Conservation (phyloP, 768 basidiomycete genomes). For the Boletus rufocinnamomeus region DNA sequence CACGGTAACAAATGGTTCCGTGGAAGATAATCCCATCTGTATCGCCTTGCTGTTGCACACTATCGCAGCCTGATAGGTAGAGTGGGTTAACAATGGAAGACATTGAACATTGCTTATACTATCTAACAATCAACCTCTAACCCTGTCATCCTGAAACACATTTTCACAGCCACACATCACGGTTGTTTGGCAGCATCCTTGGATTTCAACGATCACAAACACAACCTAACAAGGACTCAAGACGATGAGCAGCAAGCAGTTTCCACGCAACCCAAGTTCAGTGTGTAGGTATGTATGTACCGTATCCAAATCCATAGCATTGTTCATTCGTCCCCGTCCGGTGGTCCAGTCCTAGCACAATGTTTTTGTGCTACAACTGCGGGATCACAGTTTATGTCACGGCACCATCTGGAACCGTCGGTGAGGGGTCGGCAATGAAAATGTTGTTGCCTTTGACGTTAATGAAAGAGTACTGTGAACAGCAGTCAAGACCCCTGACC, state of each 20-base stretch:
- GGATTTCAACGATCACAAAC: constrained; percentile 19
- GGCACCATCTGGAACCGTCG: constrained; percentile 1
- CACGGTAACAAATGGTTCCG: neutral
- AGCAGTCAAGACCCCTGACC: constrained; percentile 3
- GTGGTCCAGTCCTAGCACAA: neutral
- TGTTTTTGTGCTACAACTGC: neutral
- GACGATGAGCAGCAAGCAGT: neutral
- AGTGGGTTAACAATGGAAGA: neutral
- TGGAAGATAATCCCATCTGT: neutral
- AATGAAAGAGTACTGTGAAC: constrained; percentile 52
- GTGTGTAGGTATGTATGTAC: constrained; percentile 16
- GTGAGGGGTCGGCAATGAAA: constrained; percentile 40
- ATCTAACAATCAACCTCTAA: neutral
- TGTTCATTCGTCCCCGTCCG: constrained; percentile 6
- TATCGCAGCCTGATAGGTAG: neutral
- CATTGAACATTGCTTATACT: neutral
- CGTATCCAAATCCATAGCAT: constrained; percentile 23
- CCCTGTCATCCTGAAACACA: neutral
- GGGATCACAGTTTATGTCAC: constrained; percentile 17
- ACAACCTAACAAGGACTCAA: neutral
- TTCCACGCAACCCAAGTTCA: neutral
- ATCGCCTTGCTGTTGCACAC: neutral
- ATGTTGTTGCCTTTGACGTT: constrained; percentile 52
- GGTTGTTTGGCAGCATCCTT: constrained; percentile 16
- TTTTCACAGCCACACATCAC: neutral